Conservation (phyloP, 2,329 filamentous ascomycete species). For the Corinectria fuckeliana region DNA sequence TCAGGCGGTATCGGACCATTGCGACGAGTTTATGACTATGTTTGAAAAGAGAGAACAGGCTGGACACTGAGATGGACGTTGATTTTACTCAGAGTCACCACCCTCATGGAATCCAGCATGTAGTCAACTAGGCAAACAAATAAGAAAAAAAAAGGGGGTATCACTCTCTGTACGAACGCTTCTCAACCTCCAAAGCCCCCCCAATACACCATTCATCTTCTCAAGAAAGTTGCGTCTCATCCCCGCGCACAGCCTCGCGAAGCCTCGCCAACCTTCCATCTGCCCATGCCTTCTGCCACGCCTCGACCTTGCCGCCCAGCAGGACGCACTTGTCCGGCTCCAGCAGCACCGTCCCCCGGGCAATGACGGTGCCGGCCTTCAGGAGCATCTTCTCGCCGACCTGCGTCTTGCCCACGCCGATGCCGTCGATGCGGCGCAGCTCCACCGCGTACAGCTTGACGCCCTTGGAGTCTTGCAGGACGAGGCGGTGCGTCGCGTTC, state of each 20-base stretch:
- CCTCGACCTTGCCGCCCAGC: slow-evolving; percentile 87
- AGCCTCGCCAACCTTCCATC: slow-evolving; percentile 73
- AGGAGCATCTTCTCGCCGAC: slow-evolving; percentile 87
- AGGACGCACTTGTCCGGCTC: slow-evolving; percentile 72
- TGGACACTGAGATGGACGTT: background rate
- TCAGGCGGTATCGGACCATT: too few species aligned
- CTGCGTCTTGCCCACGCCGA: slow-evolving; percentile 68
- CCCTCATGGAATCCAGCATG: background rate
- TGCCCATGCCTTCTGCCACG: slow-evolving; percentile 79
- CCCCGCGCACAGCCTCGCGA: slow-evolving; percentile 61
- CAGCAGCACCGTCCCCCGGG: slow-evolving; percentile 80
- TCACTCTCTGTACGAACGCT: slow-evolving; percentile 10
- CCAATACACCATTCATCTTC: too few species aligned
- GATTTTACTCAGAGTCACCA: background rate
- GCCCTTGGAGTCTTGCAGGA: slow-evolving; percentile 81
- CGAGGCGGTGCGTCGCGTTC: slow-evolving; percentile 75
- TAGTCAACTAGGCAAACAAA: too few species aligned
- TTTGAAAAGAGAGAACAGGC: background rate
- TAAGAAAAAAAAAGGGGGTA: slow-evolving; percentile 1
- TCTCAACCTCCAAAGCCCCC: background rate
- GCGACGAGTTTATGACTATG: slow-evolving; percentile 9
- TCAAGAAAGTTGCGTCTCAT: slow-evolving; percentile 22
- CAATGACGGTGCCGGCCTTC: slow-evolving; percentile 67
- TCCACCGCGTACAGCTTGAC: slow-evolving; percentile 76
- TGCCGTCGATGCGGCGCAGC: slow-evolving; percentile 66